Evolutionary conservation across 2,329 filamentous ascomycete species (phyloP).

Genomic region (Apiospora pterosperma): DNA sequence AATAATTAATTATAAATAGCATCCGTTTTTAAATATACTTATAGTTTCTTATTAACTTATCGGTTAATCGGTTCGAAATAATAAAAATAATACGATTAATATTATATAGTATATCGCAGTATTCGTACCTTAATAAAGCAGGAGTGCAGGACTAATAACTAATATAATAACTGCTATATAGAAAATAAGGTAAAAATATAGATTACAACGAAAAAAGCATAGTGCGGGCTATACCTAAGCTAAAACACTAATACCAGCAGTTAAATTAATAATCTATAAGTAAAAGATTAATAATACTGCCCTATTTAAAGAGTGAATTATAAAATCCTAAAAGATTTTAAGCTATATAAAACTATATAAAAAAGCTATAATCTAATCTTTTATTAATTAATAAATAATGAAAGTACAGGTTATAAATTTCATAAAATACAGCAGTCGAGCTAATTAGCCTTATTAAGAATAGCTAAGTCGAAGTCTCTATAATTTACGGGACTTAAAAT

Average conservation of each 20-base stretch:
- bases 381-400: background rate
- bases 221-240: background rate
- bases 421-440: background rate
- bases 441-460: background rate
- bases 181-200: background rate
- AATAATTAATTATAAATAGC: too few relatives aligned
- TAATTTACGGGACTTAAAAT: too few relatives aligned
- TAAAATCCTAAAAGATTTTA: background rate
- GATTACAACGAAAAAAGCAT: background rate
- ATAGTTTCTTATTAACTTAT: background rate
- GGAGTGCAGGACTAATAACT: background rate
- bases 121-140: background rate
- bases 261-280: background rate
- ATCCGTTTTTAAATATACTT: too few relatives aligned
- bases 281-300: background rate
- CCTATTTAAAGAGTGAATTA: background rate
- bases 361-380: background rate
- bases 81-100: background rate
- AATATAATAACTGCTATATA: background rate
- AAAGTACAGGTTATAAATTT: background rate
- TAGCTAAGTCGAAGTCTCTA: background rate
- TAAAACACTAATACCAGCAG: background rate
- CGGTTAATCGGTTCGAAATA: background rate
- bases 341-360: background rate
- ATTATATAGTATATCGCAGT: background rate